Evolutionary conservation across 306 rosid species (phyloP).

Genomic region (Dryas alaskensis): DNA sequence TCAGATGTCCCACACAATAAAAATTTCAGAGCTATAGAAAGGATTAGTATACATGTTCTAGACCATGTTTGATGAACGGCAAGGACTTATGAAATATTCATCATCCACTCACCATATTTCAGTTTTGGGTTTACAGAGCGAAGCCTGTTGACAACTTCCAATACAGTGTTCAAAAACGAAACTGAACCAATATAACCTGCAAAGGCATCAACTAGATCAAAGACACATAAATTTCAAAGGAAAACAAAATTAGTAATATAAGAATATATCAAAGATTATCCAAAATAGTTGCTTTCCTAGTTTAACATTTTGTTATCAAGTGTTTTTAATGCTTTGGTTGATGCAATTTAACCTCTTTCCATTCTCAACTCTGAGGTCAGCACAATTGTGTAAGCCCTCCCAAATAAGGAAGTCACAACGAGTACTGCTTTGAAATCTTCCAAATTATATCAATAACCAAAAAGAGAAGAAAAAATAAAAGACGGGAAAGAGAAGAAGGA

Average conservation of each 20-base stretch:
- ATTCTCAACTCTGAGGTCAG: slow-evolving; percentile 1
- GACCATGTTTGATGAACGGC: neutral
- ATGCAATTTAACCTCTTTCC: neutral
- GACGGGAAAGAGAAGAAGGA: neutral
- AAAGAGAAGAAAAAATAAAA: neutral
- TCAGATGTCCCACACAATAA: neutral
- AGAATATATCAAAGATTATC: neutral
- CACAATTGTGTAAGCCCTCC: neutral
- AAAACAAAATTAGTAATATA: neutral
- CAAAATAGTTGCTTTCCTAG: neutral
- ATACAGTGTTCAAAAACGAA: slow-evolving; percentile 65
- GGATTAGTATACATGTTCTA: neutral
- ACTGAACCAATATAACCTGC: slow-evolving; percentile 85
- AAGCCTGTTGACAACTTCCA: slow-evolving; percentile 72
- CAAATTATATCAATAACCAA: neutral
- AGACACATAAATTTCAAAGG: slow-evolving; percentile 2
- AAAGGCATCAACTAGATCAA: slow-evolving; percentile 15
- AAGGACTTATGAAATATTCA: neutral
- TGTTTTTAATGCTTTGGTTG: neutral
- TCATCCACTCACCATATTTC: slow-evolving; percentile 47
- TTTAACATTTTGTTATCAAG: neutral
- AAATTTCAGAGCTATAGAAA: neutral
- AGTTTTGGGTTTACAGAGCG: slow-evolving; percentile 68
- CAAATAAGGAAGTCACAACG: neutral
- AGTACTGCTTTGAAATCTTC: neutral